These are phyloP conservation scores for Parafenestella ontariensis DNA, from an alignment of 2,329 filamentous ascomycete species.

Conservation along the genomic window DNA sequence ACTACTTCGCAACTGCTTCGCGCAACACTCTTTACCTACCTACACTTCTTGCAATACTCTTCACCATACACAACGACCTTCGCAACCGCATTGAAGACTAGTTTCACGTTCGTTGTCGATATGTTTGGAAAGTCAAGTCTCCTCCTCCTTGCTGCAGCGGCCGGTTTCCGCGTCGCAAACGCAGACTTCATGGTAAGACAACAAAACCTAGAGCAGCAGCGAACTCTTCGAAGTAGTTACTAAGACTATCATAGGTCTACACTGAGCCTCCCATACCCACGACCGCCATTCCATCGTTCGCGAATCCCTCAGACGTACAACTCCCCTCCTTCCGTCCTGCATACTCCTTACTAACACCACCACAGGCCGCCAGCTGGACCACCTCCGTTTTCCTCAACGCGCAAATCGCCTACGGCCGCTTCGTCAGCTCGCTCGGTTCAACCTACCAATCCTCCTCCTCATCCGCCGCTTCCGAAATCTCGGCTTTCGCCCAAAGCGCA, in stretches of 20 bases:
- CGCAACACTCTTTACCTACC: not conserved
- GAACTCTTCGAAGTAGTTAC: too few species aligned
- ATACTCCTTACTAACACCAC: conserved; percentile 1
- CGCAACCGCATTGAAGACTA: not conserved
- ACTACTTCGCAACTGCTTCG: not conserved
- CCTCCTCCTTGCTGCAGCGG: conserved; percentile 22
- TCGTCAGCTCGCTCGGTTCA: conserved; percentile 27
- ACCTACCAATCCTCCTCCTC: conserved; percentile 35
- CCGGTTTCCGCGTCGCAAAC: conserved; percentile 20
- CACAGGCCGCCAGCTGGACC: conserved; percentile 35
- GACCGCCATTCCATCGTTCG: conserved; percentile 32
- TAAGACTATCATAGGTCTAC: too few species aligned
- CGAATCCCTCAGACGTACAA: conserved; percentile 29
- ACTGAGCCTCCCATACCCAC: conserved; percentile 40
- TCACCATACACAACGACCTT: not conserved
- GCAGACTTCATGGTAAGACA: conserved; percentile 45
- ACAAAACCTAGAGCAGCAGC: too few species aligned
- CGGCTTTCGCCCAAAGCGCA: conserved; percentile 29
- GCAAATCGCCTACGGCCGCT: conserved; percentile 27
- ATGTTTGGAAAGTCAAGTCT: conserved; percentile 23
- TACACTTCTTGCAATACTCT: not conserved
- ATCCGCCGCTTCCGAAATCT: conserved; percentile 37
- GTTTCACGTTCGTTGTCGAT: not conserved
- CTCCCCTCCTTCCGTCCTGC: not conserved
- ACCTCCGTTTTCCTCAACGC: conserved; percentile 38